phyloP scores from a whole-genome alignment of 1,284 basidiomycete genomes.

The Apiotrichum siamense region DNA sequence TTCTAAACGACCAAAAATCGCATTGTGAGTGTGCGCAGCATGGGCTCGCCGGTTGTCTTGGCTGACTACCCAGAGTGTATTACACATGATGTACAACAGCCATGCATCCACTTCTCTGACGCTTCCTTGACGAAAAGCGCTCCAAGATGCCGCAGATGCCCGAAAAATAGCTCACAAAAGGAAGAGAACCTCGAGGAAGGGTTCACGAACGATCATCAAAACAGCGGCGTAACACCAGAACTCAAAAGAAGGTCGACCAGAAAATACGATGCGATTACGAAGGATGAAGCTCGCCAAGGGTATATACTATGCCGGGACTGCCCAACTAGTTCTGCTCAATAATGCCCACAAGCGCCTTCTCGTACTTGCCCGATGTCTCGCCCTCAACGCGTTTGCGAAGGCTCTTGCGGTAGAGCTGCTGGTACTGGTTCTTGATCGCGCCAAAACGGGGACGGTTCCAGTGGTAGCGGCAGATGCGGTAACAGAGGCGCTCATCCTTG shows the following conservation, averaged over 20 bases:
- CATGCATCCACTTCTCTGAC: conserved; percentile 16
- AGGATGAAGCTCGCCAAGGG: no score
- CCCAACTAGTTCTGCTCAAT: conserved; percentile 30
- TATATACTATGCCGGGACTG: no score
- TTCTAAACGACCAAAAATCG: no score
- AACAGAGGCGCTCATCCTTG: conserved; percentile 47
- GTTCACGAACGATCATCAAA: no score
- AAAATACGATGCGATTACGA: no score
- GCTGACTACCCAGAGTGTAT: conserved; percentile 4
- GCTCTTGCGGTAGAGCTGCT: conserved; percentile 32
- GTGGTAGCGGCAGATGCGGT: conserved; percentile 42
- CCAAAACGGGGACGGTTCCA: conserved; percentile 46
- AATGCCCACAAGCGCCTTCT: conserved; percentile 33
- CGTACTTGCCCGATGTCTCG: conserved; percentile 48
- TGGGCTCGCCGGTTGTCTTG: not conserved
- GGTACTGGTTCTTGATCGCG: conserved; percentile 44
- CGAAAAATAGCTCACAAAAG: no score
- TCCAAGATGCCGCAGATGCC: no score
- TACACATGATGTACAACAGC: conserved; percentile 18
- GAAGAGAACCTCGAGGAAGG: no score
- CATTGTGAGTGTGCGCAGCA: not conserved
- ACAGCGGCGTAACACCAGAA: no score
- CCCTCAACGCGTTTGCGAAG: conserved; percentile 40
- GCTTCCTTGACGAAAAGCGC: no score
- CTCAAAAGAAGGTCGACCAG: no score